phyloP scores from a whole-genome alignment of 2,329 filamentous ascomycete genomes.

The Nakataea oryzae region DNA sequence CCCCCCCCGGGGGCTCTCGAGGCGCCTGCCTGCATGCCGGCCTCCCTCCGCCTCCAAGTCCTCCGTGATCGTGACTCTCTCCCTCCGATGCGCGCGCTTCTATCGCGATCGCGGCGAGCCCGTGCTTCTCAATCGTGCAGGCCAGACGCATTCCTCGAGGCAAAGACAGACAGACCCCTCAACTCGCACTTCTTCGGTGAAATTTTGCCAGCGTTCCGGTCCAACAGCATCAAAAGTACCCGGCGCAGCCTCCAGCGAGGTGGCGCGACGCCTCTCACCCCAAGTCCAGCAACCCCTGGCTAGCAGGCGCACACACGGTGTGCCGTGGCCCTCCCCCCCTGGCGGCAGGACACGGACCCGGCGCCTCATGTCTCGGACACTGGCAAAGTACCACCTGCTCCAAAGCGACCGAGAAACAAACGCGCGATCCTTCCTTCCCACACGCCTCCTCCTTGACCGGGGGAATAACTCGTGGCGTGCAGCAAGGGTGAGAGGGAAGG shows the following conservation, averaged over 20 bases:
- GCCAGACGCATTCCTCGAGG: neutral
- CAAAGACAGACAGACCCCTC: no score
- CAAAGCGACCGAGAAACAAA: neutral
- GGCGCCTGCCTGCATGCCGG: no score
- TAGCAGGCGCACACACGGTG: neutral
- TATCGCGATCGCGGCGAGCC: no score
- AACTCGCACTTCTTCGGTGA: neutral
- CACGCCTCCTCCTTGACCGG: neutral
- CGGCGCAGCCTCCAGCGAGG: no score
- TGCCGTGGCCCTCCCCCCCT: neutral
- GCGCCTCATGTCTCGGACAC: neutral
- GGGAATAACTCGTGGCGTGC: neutral
- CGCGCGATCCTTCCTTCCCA: neutral
- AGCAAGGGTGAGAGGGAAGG: neutral
- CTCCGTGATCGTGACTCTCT: no score
- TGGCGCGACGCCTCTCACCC: neutral
- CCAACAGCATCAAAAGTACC: neutral
- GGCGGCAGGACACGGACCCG: neutral
- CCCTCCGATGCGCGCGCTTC: no score
- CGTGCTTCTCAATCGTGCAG: neutral
- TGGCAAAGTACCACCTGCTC: neutral
- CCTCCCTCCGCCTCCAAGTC: no score
- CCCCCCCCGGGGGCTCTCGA: no score
- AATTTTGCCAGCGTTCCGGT: neutral
- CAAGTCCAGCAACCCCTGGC: neutral